Base-by-base conservation (phyloP, 345 rosid genomes). In the Theobroma cacao region DNA sequence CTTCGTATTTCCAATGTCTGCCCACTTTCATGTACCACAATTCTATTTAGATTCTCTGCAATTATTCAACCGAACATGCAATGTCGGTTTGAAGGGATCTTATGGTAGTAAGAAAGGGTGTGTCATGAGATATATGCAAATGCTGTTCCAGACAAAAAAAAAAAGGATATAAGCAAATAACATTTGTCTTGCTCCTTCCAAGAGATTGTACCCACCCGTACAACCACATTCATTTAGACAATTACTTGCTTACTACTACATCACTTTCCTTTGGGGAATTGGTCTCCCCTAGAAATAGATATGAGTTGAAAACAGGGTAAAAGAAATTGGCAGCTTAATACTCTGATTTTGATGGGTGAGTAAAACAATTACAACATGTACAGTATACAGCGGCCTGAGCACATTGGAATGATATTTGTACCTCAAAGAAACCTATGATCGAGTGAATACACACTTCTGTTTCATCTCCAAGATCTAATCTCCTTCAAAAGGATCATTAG, bases 351-450 rank as follows among this genome's bases (percentile, higher is more conserved):
- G 7, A 58, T 58, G 24, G 62, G 12, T 58, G 17, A 24, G 33
- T 63, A 63, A 63, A 9, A 34, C 18, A 17, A 63, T 63, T 63
- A 63, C 68, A 18, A 62, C 14, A 10, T 36, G 36, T 34, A n/a
- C 15, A 20, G n/a, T 52, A 52, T 4, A 52, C 56, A 55, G 60
- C 40, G 31, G 31, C 31, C 31, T 61, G n/a, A 30, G 66, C 66
- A 61, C n/a, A 30, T 30, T 55, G 60, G 28, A 0, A 53, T 53
- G 26, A 53, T 53, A 63, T 7, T 33, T 33, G 43, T 63, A 20
- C 69, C 69, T 36, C 15, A 36, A 64, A 10, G 69, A 64, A 64
- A 64, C 69, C 69, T 64, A 36, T 36, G 28, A 64, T 64, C 69
- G 36, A 20, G n/a, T 64, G 70, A 55, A 55, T 55, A 55, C 60